Base-by-base conservation (phyloP, 768 basidiomycete genomes). In the Xerocomellus chrysenteron region DNA sequence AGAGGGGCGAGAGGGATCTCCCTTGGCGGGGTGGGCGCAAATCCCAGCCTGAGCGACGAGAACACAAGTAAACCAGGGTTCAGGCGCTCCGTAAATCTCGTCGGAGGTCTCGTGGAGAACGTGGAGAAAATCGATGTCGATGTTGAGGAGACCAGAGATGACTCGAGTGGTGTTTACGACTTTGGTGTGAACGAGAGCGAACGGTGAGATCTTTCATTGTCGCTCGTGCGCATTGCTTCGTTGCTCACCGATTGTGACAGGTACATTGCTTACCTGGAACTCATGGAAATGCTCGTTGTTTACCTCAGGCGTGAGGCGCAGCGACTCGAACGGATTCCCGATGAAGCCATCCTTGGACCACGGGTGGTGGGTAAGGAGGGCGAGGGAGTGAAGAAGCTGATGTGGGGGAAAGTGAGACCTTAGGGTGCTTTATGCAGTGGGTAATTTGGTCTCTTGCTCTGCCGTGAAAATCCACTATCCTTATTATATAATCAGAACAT, bases 1-100 rank as follows among this genome's bases (percentile, higher is more conserved):
- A 81, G 92, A 13, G 94, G 93, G 6, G 90, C 90, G 10, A 78
- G 80, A 55, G 90, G 88, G 2, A 86, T 92, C 51, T 76, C 75
- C 2, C 78, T 78, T 54, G 40, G 53, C 0, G 52, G 16, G 0
- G 13, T 28, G 16, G 54, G 53, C 65, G 36, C 60, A 32, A 46
- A 30, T 5, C 30, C 32, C 8, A 48, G 55, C 52, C 48, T 59
- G 46, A 56, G 35, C 12, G 58, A 45, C 42, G 46, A 68, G 47
- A 21, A 44, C 2, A 28, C 24, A 7, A 36, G 26, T 16, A 43
- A 42, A 37, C 32, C 42, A 14, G 65, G 40, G 17, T 90, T 84
- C 73, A 75, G 86, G 36, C 81, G 87, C 8, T 75, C 85, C 0
- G 80, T 90, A 32, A 90, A 90, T 62, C 80, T 88, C n/a, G 82